These are phyloP conservation scores for Graphilbum fragrans DNA, from an alignment of 2,329 filamentous ascomycete species.

Conservation along the genomic window DNA sequence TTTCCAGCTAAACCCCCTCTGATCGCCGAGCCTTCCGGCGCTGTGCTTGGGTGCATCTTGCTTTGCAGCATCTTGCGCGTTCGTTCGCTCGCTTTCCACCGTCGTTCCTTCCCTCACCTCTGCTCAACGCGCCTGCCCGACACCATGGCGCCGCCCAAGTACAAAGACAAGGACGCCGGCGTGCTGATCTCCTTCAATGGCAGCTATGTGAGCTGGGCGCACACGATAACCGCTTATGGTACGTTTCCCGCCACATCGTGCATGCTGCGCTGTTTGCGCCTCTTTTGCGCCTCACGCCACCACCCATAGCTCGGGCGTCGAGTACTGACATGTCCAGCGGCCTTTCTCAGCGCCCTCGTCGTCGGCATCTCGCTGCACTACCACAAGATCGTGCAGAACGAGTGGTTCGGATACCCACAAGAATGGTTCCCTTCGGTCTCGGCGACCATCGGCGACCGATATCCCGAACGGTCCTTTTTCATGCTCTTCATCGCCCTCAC, in stretches of 20 bases:
- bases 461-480: conserved; percentile 92
- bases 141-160: conserved; percentile 23
- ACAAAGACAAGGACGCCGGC: conserved; percentile 54
- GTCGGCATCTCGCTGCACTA: conserved; percentile 79
- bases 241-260: conserved; percentile 15
- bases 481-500: conserved; percentile 96
- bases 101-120: neutral
- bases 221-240: conserved; percentile 78
- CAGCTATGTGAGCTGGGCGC: conserved; percentile 80
- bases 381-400: conserved; percentile 94
- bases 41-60: neutral
- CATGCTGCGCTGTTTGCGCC: neutral
- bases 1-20: too few relatives aligned
- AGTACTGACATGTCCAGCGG: conserved; percentile 35
- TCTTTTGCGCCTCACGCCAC: neutral
- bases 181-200: conserved; percentile 60
- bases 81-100: neutral
- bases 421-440: conserved; percentile 98
- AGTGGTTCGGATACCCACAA: conserved; percentile 85
- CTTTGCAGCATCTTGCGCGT: neutral
- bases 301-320: neutral
- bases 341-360: conserved; percentile 76
- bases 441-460: conserved; percentile 91
- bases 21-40: too few relatives aligned
- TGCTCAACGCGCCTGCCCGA: neutral